Conservation (phyloP, 768 basidiomycete species). For the Lactarius akahatsu region DNA sequence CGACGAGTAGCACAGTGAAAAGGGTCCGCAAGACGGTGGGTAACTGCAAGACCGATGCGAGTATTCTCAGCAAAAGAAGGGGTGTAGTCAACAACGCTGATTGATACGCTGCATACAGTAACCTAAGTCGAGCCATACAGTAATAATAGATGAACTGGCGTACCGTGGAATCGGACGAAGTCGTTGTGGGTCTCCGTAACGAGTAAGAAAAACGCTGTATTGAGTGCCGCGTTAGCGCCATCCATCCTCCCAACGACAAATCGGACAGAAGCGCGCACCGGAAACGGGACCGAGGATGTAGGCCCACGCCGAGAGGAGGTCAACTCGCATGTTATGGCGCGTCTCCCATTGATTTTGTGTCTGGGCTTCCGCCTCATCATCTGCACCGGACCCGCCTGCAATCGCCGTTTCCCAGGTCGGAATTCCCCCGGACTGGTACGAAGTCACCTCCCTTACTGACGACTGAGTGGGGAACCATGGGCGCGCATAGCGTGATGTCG, state of each 20-base stretch:
- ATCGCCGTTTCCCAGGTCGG: conserved; percentile 54
- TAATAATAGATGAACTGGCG: conserved; percentile 29
- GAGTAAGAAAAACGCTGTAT: conserved; percentile 58
- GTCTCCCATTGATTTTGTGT: conserved; percentile 68
- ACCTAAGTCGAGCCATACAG: conserved; percentile 18
- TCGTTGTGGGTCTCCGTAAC: conserved; percentile 78
- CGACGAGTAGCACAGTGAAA: conserved; percentile 46
- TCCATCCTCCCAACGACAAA: conserved; percentile 30
- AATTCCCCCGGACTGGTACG: conserved; percentile 71
- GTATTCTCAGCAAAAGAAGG: conserved; percentile 53
- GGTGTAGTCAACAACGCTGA: conserved; percentile 71
- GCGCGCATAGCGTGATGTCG: conserved; percentile 37
- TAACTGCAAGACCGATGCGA: conserved; percentile 53
- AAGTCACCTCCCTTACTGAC: conserved; percentile 38
- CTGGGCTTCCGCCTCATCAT: conserved; percentile 40
- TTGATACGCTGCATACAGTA: conserved; percentile 60
- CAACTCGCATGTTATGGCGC: conserved; percentile 61
- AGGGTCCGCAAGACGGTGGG: conserved; percentile 52
- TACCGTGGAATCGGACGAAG: conserved; percentile 76
- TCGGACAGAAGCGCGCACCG: conserved; percentile 58
- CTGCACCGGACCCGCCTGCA: conserved; percentile 38
- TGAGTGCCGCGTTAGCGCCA: conserved; percentile 58
- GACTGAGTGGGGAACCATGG: conserved; percentile 53
- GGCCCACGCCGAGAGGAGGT: conserved; percentile 60
- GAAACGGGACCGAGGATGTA: conserved; percentile 72